These are phyloP conservation scores for Wickerhamomyces sp. DNA, from an alignment of 1,139 yeast species.

Conservation along the genomic window DNA sequence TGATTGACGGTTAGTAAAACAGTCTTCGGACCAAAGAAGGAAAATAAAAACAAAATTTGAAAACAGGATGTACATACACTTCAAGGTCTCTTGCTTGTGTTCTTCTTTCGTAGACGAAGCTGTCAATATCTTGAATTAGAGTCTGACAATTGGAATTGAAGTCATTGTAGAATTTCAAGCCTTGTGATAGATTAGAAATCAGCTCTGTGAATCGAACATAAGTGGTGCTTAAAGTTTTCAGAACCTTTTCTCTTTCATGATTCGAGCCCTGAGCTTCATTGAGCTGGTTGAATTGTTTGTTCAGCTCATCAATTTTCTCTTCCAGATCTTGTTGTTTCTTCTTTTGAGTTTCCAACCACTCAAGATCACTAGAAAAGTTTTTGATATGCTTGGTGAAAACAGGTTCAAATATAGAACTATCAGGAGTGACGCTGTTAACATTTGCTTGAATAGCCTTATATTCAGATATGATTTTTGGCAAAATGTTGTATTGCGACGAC, in stretches of 20 bases:
- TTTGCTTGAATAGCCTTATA: constrained; percentile 33
- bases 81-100: constrained; percentile 52
- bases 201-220: constrained; percentile 53
- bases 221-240: constrained; percentile 52
- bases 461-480: constrained; percentile 46
- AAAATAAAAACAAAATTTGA: too few relatives aligned
- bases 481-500: constrained; percentile 41
- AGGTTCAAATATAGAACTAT: constrained; percentile 29
- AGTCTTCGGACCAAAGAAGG: too few relatives aligned
- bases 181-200: constrained; percentile 59
- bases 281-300: constrained; percentile 31
- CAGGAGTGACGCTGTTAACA: constrained; percentile 25
- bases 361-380: constrained; percentile 31
- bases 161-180: constrained; percentile 63
- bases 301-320: constrained; percentile 37
- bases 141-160: constrained; percentile 46
- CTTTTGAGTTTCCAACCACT: constrained; percentile 27
- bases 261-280: constrained; percentile 13
- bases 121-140: constrained; percentile 48
- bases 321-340: constrained; percentile 40
- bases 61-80: constrained; percentile 9
- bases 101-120: constrained; percentile 48
- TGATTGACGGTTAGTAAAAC: constrained; percentile 3
- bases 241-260: constrained; percentile 38
- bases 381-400: constrained; percentile 37